A percentile compares a stretch with the other conserved stretches of the same genome.
Evolutionary conservation across 2,329 filamentous ascomycete genomes (phyloP).

Genomic region (Epichloe glyceriae): DNA sequence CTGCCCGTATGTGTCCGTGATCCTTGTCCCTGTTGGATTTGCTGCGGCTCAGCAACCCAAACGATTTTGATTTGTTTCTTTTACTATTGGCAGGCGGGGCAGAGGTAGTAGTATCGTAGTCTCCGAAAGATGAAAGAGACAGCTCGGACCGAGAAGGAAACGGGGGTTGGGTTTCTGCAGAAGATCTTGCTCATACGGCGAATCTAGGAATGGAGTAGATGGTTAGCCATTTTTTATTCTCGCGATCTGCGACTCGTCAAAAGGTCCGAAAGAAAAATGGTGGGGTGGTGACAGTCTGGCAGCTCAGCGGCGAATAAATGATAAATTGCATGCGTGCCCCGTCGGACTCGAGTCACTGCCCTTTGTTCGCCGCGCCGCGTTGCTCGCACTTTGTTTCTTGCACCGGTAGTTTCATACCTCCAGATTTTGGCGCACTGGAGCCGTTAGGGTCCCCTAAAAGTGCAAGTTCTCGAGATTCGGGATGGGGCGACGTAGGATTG

Average conservation of each 20-base stretch:
- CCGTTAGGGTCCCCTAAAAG: slow-evolving; percentile 25
- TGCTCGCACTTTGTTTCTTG: background rate
- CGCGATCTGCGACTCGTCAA: background rate
- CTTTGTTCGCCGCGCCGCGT: background rate
- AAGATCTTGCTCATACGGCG: slow-evolving; percentile 17
- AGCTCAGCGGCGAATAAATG: background rate
- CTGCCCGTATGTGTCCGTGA: slow-evolving; percentile 25
- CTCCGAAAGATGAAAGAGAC: slow-evolving; percentile 35
- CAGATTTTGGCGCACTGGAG: slow-evolving; percentile 15
- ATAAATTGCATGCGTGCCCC: background rate
- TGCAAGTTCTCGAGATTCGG: slow-evolving; percentile 24
- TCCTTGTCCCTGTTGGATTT: slow-evolving; percentile 41
- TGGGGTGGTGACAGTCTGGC: background rate
- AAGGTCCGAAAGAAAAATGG: background rate
- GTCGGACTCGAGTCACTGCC: background rate
- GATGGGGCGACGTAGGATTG: slow-evolving; percentile 16
- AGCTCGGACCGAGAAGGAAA: slow-evolving; percentile 38
- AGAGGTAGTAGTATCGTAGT: slow-evolving; percentile 27
- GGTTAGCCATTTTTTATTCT: background rate
- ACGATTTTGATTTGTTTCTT: slow-evolving; percentile 42
- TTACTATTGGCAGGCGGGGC: slow-evolving; percentile 23
- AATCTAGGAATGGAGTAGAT: slow-evolving; percentile 9
- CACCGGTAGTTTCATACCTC: slow-evolving; percentile 18
- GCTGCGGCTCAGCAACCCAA: slow-evolving; percentile 37
- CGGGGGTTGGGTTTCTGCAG: slow-evolving; percentile 26